Evolutionary conservation across 2,329 filamentous ascomycete genomes (phyloP), one percentile per base, ranked within the genome.

Genomic region (Paradendryphiella salina): DNA sequence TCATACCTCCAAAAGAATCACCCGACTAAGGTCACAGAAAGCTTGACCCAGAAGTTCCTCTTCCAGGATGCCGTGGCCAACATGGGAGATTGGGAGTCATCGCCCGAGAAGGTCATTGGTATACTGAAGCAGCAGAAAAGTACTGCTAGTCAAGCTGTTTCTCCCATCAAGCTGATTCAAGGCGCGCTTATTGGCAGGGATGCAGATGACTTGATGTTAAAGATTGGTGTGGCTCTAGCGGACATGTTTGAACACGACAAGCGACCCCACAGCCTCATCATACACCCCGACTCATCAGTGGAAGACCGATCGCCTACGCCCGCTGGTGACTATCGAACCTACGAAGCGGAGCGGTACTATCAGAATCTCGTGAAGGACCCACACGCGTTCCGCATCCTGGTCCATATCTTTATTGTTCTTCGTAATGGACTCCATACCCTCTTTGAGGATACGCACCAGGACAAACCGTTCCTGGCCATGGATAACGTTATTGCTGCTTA

Each of bases 401-500:
- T 76, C 1, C 78, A 79, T 53, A 79, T 93, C 35, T 77, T 86
- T 36, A 80, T 92, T 8, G 77, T 90, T 13, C 80, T 93, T 33
- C 57, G 56, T 9, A 59, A 84, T 85, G 63, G 80, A 79, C 42
- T 65, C 13, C 36, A 46, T 20, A 43, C 56, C 23, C 42, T 64
- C 33, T 52, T 52, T 34, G 50, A 49, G 17, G 53, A 49, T 13
- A 44, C 47, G 20, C 46, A 54, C 20, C 36, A 50, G 13, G 46
- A 75, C 28, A 37, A 52, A 21, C 49, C 48, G 21, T 53, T 55
- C 75, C 78, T 59, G 28, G 46, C 63, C 13, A 82, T 86, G 58
- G 88, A 96, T 65, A 90, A 89, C 64, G 84, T 93, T 38, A 79
- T 96, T 44, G 85, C 88, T 1, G 86, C 84, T 3, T 97, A 97